A percentile compares a stretch with the other conserved stretches of the same genome.
Evolutionary conservation across 139 green algal genomes (phyloP).

Genomic region (Chlamydomonas schloesseri): DNA sequence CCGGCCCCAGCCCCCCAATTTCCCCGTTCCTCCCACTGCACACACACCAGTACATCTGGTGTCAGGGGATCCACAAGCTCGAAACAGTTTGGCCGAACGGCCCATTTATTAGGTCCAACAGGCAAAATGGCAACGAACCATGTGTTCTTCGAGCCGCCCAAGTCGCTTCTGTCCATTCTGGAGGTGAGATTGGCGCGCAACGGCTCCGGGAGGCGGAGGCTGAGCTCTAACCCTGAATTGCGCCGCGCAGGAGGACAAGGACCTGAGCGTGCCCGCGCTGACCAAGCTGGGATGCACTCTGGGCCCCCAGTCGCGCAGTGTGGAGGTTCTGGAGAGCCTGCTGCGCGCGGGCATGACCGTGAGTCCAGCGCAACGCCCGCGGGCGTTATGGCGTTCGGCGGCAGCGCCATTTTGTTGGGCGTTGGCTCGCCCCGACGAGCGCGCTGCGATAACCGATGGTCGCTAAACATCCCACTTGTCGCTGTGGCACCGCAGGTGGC

Average conservation of each 20-base stretch:
- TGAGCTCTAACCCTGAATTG: not conserved
- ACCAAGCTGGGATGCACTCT: conserved; percentile 81
- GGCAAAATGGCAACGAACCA: not conserved
- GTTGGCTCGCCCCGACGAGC: too few relatives aligned
- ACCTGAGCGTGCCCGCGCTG: conserved; percentile 8
- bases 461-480: not conserved
- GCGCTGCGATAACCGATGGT: too few relatives aligned
- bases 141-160: conserved; percentile 2
- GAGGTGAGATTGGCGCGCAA: conserved; percentile 1
- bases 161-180: not conserved
- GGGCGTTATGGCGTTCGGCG: too few relatives aligned
- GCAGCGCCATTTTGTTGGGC: too few relatives aligned
- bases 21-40: too few relatives aligned
- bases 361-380: not conserved
- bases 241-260: conserved; percentile 23
- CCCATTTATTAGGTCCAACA: too few relatives aligned
- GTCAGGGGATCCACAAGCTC: too few relatives aligned
- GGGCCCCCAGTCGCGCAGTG: conserved; percentile 74
- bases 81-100: not conserved
- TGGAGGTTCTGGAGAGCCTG: conserved; percentile 73
- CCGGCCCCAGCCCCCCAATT: too few relatives aligned
- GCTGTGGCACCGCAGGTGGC: conserved; percentile 53
- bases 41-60: too few relatives aligned
- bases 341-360: conserved; percentile 82
- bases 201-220: not conserved